Percentiles rank a stretch among this genome's conserved stretches.
Evolutionary conservation across 306 rosid species (phyloP).

Genomic region (Glycine latifolia): DNA sequence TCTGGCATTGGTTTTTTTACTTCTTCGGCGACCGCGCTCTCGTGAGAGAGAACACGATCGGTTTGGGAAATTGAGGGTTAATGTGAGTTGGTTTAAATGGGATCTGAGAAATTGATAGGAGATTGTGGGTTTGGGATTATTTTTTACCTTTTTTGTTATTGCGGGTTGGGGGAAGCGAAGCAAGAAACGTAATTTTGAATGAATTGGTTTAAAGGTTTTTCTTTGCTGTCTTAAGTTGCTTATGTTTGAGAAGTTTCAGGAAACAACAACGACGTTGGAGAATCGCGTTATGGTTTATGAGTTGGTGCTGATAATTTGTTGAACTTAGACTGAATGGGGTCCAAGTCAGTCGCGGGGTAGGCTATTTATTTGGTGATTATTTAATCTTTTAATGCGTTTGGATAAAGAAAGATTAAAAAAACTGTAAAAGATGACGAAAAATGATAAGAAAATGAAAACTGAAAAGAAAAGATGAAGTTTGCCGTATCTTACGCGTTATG

Average conservation of each 20-base stretch:
- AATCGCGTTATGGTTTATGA: not conserved
- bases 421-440: not conserved
- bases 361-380: not conserved
- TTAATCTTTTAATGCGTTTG: not conserved
- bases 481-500: slow-evolving; percentile 13
- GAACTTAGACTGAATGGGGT: not conserved
- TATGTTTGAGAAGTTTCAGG: slow-evolving; percentile 1
- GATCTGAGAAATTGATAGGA: not conserved
- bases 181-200: not conserved
- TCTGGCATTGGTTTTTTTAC: slow-evolving; percentile 3
- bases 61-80: not conserved
- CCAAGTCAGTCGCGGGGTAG: not conserved
- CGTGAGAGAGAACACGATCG: not conserved
- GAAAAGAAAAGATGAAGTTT: not conserved
- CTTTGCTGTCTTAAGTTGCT: not conserved
- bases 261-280: not conserved
- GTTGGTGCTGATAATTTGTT: not conserved
- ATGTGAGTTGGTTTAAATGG: not conserved
- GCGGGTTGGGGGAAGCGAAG: not conserved
- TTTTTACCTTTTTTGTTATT: not conserved
- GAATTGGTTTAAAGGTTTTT: not conserved
- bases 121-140: not conserved
- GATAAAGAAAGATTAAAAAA: not conserved
- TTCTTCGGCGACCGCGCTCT: slow-evolving; percentile 11
- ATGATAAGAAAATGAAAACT: not conserved